Base-by-base conservation (phyloP, 768 basidiomycete species). In the Podaxis carcinomalis region DNA sequence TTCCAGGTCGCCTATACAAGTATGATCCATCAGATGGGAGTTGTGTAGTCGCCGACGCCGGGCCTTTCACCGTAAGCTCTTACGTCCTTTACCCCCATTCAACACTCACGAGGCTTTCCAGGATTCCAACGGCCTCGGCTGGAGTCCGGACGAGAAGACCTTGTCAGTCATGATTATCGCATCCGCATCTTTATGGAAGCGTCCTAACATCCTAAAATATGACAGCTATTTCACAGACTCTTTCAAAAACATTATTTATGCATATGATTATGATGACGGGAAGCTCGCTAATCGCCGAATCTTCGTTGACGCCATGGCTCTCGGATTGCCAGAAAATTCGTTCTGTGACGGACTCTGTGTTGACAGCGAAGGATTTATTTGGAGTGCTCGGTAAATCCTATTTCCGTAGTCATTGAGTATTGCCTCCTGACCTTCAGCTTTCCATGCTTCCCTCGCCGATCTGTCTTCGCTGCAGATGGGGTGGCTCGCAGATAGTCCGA, bases 181-280 rank as follows among this genome's bases (percentile, higher is more conserved):
- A 21, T 63, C 57, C 4, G 32, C 21, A 28, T 59, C 19, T 62
- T 7, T 27, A 5, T 23, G 37, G 42, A 16, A 32, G 28, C 11
- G 36, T 55, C 53, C 47, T 55, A 37, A 64, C 50, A 44, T 51
- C 19, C 63, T 53, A 50, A 50, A 55, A 67, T 32, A 32, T 16
- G 49, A n/a, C 64, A 88, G 87, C 70, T 88, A 87, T 72, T 88
- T 88, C 68, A 88, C 87, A 58, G 85, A 89, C 69, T 89, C 86
- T 1, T 71, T 82, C 57, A 73, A 73, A n/a, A 87, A 88, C 72
- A 75, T 78, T 64, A 89, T 90, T 63, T 84, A 86, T 63, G 84
- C 83, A 21, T 88, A 87, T 67, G 84, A 87, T 67, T 89, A 88
- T 65, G 74, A 80, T 19, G 74, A 81, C 51, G 88, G 86, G n/a